A percentile compares a stretch with the other conserved stretches of the same genome.
Conservation (phyloP, 768 basidiomycete species). For the Boletus subcaerulescens region DNA sequence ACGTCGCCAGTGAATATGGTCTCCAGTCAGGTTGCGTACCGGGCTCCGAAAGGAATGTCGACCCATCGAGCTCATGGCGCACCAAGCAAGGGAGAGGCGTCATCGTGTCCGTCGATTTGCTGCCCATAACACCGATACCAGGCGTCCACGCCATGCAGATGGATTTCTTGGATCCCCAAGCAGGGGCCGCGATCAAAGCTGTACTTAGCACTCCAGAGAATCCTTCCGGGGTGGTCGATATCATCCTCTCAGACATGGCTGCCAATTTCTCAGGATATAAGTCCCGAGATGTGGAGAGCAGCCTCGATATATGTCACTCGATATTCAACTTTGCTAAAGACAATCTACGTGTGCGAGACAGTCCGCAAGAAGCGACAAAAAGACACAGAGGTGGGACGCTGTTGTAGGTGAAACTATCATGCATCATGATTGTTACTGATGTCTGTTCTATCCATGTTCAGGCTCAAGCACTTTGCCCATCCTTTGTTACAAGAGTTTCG, state of each 20-base stretch:
- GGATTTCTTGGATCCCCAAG: conserved; percentile 67
- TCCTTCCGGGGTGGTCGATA: conserved; percentile 55
- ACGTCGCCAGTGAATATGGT: background rate
- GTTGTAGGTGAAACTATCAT: conserved; percentile 41
- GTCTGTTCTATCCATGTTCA: conserved; percentile 25
- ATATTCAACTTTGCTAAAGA: conserved; percentile 65
- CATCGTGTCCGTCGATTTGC: conserved; percentile 79
- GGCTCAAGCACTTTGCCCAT: conserved; percentile 84
- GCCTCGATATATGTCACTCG: conserved; percentile 70
- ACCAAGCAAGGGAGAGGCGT: conserved; percentile 26
- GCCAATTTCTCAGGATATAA: conserved; percentile 75
- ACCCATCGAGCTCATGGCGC: conserved; percentile 19
- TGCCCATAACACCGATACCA: conserved; percentile 66
- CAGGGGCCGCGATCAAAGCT: conserved; percentile 43
- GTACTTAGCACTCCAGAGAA: conserved; percentile 33
- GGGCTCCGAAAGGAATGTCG: background rate
- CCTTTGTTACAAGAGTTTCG: conserved; percentile 70
- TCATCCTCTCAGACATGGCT: conserved; percentile 90
- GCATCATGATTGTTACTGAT: background rate
- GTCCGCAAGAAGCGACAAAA: conserved; percentile 40
- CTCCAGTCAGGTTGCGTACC: background rate
- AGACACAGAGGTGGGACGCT: conserved; percentile 41
- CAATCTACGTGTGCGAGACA: conserved; percentile 48
- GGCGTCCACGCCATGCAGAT: conserved; percentile 73
- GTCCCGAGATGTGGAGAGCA: conserved; percentile 59